These are phyloP conservation scores for Leucogyrophana mollusca DNA, from an alignment of 768 basidiomycete genomes.

Conservation along the genomic window DNA sequence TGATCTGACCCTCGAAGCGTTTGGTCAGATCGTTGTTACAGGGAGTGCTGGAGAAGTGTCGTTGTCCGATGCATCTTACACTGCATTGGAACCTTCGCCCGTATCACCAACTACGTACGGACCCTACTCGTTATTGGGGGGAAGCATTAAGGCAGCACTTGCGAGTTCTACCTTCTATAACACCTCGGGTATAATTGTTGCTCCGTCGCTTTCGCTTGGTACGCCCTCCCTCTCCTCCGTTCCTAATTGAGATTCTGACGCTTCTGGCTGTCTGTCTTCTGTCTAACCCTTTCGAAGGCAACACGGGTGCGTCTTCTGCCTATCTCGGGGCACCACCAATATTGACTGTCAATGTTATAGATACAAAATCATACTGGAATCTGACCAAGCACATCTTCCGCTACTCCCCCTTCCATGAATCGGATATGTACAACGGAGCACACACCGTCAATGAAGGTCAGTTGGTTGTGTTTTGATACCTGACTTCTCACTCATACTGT, in stretches of 20 bases:
- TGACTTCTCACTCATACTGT: slow-evolving; percentile 7
- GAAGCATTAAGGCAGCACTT: slow-evolving; percentile 32
- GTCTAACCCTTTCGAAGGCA: slow-evolving; percentile 27
- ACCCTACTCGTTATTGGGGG: slow-evolving; percentile 23
- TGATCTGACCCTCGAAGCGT: slow-evolving; percentile 58
- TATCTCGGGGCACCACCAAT: background rate
- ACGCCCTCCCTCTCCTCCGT: background rate
- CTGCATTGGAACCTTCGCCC: slow-evolving; percentile 63
- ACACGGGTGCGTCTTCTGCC: slow-evolving; percentile 13
- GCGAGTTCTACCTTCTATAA: slow-evolving; percentile 12
- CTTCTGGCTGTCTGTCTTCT: slow-evolving; percentile 22
- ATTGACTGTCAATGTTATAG: slow-evolving; percentile 1
- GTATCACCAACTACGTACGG: slow-evolving; percentile 38
- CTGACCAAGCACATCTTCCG: slow-evolving; percentile 52
- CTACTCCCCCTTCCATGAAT: slow-evolving; percentile 35
- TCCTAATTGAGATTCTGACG: background rate
- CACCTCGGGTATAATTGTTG: slow-evolving; percentile 11
- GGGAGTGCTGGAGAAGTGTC: slow-evolving; percentile 44
- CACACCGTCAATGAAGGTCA: slow-evolving; percentile 69
- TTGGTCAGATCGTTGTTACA: slow-evolving; percentile 41
- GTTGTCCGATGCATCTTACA: slow-evolving; percentile 47
- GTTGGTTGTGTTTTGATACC: slow-evolving; percentile 9
- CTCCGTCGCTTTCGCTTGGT: slow-evolving; percentile 14
- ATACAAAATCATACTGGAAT: slow-evolving; percentile 18
- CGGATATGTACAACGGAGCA: slow-evolving; percentile 37